These are phyloP conservation scores for Yamadazyma jaroonii DNA, from an alignment of 1,139 yeast genomes.

Conservation along the genomic window DNA sequence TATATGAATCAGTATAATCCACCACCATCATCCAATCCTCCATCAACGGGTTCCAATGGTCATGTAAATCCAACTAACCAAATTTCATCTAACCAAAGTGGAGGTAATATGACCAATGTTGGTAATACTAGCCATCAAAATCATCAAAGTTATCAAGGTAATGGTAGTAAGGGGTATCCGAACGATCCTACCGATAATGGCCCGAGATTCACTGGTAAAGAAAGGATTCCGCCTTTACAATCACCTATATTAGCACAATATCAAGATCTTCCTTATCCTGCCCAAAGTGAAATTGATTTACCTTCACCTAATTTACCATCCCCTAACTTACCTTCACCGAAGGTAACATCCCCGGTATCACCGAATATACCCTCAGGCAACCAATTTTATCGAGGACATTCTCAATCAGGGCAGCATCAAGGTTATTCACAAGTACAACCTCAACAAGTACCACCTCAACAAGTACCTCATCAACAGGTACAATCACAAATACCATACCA, in stretches of 20 bases:
- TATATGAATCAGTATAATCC: conserved; percentile 15
- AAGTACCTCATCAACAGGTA: too few species aligned
- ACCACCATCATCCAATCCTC: background rate
- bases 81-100: too few species aligned
- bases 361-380: background rate
- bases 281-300: background rate
- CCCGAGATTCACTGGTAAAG: background rate
- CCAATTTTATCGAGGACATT: conserved; percentile 5
- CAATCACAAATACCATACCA: too few species aligned
- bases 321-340: too few species aligned
- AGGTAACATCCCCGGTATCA: too few species aligned
- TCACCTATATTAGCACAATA: conserved; percentile 8
- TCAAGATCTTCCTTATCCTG: conserved; percentile 6
- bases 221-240: conserved; percentile 5
- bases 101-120: background rate
- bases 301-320: too few species aligned
- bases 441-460: too few species aligned
- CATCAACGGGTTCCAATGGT: background rate
- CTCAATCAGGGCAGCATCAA: conserved; percentile 2
- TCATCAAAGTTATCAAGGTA: background rate
- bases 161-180: too few species aligned
- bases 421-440: too few species aligned
- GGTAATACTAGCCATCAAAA: background rate
- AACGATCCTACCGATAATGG: too few species aligned
- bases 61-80: background rate